Evolutionary conservation across 2,329 filamentous ascomycete genomes (phyloP).

Genomic region (Botryotinia narcissicola): DNA sequence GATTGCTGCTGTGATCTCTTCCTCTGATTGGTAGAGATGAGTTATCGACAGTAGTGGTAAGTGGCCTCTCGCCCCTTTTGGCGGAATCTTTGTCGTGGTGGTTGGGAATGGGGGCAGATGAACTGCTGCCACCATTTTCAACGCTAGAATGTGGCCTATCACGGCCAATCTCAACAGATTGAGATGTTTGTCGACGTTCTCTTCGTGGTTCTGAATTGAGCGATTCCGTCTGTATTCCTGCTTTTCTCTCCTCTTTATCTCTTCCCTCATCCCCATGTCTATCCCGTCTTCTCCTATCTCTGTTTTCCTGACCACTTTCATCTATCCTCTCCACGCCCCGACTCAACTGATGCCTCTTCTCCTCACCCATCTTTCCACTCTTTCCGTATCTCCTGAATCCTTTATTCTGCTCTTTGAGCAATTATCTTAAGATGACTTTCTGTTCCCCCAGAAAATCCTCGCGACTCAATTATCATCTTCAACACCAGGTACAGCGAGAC

Average conservation of each 20-base stretch:
- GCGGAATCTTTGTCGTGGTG: neutral
- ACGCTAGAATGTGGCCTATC: too few species aligned
- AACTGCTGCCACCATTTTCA: neutral
- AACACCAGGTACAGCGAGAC: rapidly evolving
- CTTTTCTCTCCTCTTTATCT: neutral
- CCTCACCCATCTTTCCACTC: neutral
- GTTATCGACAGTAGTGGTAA: neutral
- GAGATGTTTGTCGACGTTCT: neutral
- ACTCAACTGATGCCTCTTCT: neutral
- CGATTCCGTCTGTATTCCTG: neutral
- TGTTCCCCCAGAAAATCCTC: neutral
- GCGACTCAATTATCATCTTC: neutral
- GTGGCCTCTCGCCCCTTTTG: neutral
- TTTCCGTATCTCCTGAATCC: neutral
- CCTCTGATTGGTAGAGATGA: neutral
- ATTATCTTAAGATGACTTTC: too few species aligned
- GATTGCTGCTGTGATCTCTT: neutral
- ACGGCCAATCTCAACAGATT: neutral
- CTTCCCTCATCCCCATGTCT: neutral
- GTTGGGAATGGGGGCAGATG: neutral
- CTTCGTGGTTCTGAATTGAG: neutral
- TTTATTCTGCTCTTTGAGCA: neutral
- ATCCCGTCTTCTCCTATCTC: neutral
- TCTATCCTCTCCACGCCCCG: neutral
- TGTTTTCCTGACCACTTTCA: neutral